Conservation (phyloP, 1,139 yeast species). For the Geotrichum cucujoidarum region DNA sequence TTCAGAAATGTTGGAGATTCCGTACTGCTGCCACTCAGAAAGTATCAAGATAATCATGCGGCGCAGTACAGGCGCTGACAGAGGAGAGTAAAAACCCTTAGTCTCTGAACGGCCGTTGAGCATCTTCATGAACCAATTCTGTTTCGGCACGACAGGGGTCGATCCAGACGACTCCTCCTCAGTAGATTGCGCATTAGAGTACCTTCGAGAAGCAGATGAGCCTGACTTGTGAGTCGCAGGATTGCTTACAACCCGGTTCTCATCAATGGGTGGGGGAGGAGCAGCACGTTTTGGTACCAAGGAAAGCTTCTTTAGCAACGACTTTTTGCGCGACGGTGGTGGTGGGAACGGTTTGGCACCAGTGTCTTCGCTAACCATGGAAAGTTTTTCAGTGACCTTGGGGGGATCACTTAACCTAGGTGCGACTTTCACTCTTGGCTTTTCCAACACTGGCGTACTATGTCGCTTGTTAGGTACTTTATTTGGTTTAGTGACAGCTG, state of each 20-base stretch:
- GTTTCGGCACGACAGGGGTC: constrained; percentile 22
- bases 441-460: constrained; percentile 11
- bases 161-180: not conserved
- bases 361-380: not conserved
- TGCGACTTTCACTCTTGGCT: constrained; percentile 6
- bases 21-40: constrained; percentile 37
- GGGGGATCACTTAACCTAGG: constrained; percentile 4
- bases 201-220: constrained; percentile 2
- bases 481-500: not conserved
- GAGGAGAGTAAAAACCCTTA: constrained; percentile 29
- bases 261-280: constrained; percentile 12
- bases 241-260: not conserved
- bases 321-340: not conserved
- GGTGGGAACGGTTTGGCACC: not conserved
- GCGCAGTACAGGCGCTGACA: constrained; percentile 30
- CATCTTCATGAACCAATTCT: constrained; percentile 40
- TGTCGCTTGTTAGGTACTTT: not conserved
- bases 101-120: constrained; percentile 22
- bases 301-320: constrained; percentile 10
- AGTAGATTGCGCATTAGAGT: constrained; percentile 1
- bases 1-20: constrained; percentile 32
- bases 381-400: not conserved
- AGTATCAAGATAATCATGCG: constrained; percentile 32
- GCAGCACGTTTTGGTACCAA: constrained; percentile 15
- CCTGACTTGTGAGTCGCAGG: not conserved